phyloP scores from a whole-genome alignment of 306 rosid genomes.

The Quercus agrifolia region DNA sequence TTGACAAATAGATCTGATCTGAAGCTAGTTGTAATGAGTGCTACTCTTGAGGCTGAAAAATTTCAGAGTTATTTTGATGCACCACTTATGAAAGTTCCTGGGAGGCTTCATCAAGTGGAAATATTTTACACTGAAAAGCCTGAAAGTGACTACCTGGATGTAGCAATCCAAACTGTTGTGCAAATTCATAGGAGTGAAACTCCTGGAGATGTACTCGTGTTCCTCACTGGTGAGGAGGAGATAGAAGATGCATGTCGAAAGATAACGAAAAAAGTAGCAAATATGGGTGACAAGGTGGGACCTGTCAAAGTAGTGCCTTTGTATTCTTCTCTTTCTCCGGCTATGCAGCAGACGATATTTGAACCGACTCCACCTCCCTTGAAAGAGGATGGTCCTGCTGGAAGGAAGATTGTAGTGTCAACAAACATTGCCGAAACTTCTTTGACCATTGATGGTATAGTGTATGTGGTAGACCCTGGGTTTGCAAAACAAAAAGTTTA shows the following conservation, averaged over 20 bases:
- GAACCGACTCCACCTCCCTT: slow-evolving; percentile 84
- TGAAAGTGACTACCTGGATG: slow-evolving; percentile 90
- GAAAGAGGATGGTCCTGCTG: slow-evolving; percentile 76
- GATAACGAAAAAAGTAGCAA: slow-evolving; percentile 62
- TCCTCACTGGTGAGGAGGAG: slow-evolving; percentile 92
- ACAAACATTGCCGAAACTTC: slow-evolving; percentile 97
- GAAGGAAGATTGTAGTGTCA: slow-evolving; percentile 93
- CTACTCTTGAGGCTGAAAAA: slow-evolving; percentile 97
- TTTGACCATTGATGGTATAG: slow-evolving; percentile 89
- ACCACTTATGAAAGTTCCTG: no score
- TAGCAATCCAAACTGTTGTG: slow-evolving; percentile 84
- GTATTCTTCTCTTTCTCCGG: slow-evolving; percentile 91
- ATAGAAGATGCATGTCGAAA: slow-evolving; percentile 97
- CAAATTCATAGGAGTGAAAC: slow-evolving; percentile 90
- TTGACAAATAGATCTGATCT: slow-evolving; percentile 78
- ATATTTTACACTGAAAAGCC: slow-evolving; percentile 25
- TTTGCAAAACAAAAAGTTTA: slow-evolving; percentile 89
- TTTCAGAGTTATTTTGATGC: slow-evolving; percentile 60
- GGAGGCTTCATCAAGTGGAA: no score
- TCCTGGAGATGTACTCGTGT: slow-evolving; percentile 82
- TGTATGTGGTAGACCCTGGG: slow-evolving; percentile 95
- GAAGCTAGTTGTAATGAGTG: slow-evolving; percentile 98
- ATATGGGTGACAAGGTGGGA: slow-evolving; percentile 87
- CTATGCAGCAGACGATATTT: slow-evolving; percentile 92
- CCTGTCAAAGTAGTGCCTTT: slow-evolving; percentile 90